phyloP scores from a whole-genome alignment of 208 protist species.

The Wallacemonas rigidus region DNA sequence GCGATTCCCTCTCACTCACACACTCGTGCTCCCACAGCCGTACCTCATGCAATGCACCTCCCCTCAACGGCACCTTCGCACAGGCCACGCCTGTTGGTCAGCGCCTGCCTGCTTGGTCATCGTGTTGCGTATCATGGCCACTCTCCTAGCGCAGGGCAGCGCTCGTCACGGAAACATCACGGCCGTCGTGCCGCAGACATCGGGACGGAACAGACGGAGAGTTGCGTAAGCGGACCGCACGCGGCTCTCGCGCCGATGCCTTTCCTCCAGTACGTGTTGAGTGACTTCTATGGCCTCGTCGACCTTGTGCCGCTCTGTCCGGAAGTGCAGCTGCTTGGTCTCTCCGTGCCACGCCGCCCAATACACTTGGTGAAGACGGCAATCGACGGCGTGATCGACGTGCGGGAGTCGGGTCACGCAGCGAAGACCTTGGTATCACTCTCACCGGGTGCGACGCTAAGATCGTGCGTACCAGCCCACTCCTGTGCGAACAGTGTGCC shows the following conservation, averaged over 20 bases:
- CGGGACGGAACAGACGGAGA: too few species aligned
- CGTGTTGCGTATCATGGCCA: constrained; percentile 56
- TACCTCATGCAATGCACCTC: too few species aligned
- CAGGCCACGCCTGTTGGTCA: constrained; percentile 58
- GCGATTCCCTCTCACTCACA: not conserved
- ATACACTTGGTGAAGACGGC: constrained; percentile 33
- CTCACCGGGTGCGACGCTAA: not conserved
- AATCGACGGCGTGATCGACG: not conserved
- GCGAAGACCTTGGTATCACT: not conserved
- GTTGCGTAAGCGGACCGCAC: not conserved
- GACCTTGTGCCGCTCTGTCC: constrained; percentile 72
- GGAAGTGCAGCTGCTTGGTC: constrained; percentile 69
- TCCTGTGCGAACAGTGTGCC: not conserved
- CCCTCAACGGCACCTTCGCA: not conserved
- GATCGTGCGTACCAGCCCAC: not conserved
- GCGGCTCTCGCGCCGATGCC: constrained; percentile 27
- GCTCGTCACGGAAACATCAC: too few species aligned
- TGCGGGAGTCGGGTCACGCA: not conserved
- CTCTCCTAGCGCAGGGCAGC: too few species aligned
- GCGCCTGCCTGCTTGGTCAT: constrained; percentile 69
- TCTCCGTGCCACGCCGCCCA: constrained; percentile 58
- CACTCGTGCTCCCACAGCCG: too few species aligned
- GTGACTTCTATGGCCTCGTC: constrained; percentile 27
- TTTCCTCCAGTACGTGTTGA: constrained; percentile 52
- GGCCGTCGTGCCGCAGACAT: too few species aligned